Base-by-base conservation (phyloP, 23 red algal species). In the Rhodosorus marinus region DNA sequence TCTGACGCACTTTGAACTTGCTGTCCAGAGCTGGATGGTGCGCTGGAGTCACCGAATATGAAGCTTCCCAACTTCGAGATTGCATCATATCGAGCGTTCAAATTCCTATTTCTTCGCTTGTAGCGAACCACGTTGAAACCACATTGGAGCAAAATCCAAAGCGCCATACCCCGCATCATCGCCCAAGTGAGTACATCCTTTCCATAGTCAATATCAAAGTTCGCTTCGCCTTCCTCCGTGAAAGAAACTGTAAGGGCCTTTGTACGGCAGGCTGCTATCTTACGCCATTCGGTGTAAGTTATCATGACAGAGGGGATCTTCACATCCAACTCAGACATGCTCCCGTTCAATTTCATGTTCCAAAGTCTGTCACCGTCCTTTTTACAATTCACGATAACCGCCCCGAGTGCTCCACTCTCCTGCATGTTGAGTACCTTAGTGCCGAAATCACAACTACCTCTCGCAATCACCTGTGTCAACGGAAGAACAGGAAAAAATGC, bases 101-200 rank as follows among this genome's bases (percentile, higher is more conserved):
- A 60, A 24, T 80, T 66, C 27, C 64, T 63, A 8, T 66, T 59
- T 45, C 75, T 66, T 7, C 83, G 52, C 54, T 69, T 64, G 8
- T 69, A 70, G 21, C 83, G 52, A 21, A 92, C 56, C 51, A 92
- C 66, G 57, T 92, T 92, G n/a, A 92, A 64, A 27, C 59, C 69
- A 40, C 74, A 92, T 29, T 92, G 83, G 48, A 66, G 81, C 23
- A 92, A 60, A 49, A 92, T 92, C 83, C 83, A 92, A 14, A 79
- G 47, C 9, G 75, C 74, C 83, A 92, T 92, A 22, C 74, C 83
- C 9, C 75, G 67, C 63, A 92, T 66, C 72, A 92, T 79, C 14
- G 83, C 74, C 59, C 72, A 69, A 55, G 80, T 92, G 28, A 92
- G 75, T 8, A 68, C 74, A 26, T 92, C 83, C 17, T 66, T 61